Evolutionary conservation across 2,329 filamentous ascomycete species (phyloP), one percentile per base, ranked within the genome.

Genomic region (Verticillium nonalfalfae): DNA sequence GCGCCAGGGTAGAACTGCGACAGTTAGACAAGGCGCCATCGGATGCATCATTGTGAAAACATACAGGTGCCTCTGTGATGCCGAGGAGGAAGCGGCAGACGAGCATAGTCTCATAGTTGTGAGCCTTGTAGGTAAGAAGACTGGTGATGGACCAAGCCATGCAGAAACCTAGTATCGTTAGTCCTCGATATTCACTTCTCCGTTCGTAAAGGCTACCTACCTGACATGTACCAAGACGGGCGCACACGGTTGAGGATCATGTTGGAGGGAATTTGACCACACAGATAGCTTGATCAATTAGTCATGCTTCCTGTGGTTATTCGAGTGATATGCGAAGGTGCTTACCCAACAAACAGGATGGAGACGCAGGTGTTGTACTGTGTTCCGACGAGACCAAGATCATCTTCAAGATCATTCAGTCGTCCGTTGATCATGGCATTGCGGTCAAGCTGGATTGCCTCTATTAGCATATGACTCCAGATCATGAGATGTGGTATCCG

Each of bases 191-290:
- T n/a, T n/a, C 7, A n/a, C 5, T 14, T 3, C 5, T 7, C 4
- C 35, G 4, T n/a, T 5, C 15, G 18, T 6, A n/a, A 45, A n/a
- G 15, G 7, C 2, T 7, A 11, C 39, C 15, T 55, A 61, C 56
- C 63, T 61, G 63, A 59, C 65, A 66, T 61, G 60, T 60, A 52
- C 61, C 63, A 65, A 1, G 63, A 65, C 4, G 68, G 66, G 5
- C 68, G 64, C 0, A 68, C 71, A 21, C 70, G 66, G 60, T 71
- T 73, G 2, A 74, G 62, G n/a, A 74, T 68, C 71, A 74, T 73
- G 65, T 74, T 74, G 18, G 68, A 70, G 11, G 71, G 72, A 7
- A 76, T 61, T 26, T 65, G 63, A 13, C 63, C 63, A 10, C 62
- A 64, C 3, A 65, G 62, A 9, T 65, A 63, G 7, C 62, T 63